Conservation (phyloP, 441 rosid species). For the Populus hybrid region DNA sequence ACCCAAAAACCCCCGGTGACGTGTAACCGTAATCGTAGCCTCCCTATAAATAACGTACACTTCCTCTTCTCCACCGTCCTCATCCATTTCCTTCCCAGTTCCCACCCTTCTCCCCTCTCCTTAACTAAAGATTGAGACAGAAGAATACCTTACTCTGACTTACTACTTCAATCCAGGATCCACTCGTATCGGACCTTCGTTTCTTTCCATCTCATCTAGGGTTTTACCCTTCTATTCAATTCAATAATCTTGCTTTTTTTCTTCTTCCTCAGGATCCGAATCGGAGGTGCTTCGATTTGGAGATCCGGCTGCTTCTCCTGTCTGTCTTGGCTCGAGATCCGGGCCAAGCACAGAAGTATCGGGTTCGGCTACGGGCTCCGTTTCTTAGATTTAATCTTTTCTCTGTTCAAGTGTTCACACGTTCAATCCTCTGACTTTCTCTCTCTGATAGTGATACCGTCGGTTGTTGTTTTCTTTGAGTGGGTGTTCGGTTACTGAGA, state of each 20-base stretch:
- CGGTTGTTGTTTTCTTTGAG: neutral
- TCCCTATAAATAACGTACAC: conserved; percentile 41
- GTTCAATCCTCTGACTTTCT: neutral
- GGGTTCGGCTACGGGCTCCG: conserved; percentile 25
- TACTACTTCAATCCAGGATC: conserved; percentile 15
- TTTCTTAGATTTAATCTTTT: conserved; percentile 17
- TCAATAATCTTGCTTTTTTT: neutral
- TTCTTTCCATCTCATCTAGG: conserved; percentile 24
- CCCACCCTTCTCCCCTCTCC: neutral
- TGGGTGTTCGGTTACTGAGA: conserved; percentile 16
- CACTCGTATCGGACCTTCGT: neutral
- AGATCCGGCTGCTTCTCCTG: conserved; percentile 48
- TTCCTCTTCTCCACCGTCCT: neutral
- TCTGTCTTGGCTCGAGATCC: conserved; percentile 88
- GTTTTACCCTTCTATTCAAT: conserved; percentile 8
- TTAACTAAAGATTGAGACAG: too few species aligned
- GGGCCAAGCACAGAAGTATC: conserved; percentile 69
- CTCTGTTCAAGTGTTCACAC: conserved; percentile 6
- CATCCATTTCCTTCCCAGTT: too few species aligned
- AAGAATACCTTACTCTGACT: neutral
- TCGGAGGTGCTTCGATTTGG: conserved; percentile 22
- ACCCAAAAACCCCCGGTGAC: conserved; percentile 34
- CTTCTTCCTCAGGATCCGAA: conserved; percentile 3
- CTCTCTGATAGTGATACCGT: neutral
- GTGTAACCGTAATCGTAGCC: conserved; percentile 59